These are phyloP conservation scores for Acanthamoeba royreba DNA, from an alignment of 208 protist species.

Conservation along the genomic window DNA sequence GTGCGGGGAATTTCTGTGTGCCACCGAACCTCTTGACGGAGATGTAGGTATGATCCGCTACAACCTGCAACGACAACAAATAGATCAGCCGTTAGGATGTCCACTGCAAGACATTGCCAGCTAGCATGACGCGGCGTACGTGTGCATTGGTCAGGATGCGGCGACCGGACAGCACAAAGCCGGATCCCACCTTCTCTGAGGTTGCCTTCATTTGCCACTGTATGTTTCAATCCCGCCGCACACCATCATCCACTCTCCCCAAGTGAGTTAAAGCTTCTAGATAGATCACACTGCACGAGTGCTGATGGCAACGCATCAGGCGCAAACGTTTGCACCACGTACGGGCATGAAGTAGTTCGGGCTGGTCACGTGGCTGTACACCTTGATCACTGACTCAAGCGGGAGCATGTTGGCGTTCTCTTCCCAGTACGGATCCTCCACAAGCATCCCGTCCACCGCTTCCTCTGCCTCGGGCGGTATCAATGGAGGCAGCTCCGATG, in stretches of 20 bases:
- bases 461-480: background rate
- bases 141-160: constrained; percentile 13
- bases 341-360: constrained; percentile 26
- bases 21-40: constrained; percentile 66
- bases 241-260: no score
- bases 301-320: no score
- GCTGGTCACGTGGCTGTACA: background rate
- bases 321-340: no score
- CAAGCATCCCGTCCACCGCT: no score
- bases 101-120: background rate
- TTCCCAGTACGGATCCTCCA: background rate
- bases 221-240: no score
- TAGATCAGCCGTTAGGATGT: background rate
- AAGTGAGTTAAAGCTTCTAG: no score
- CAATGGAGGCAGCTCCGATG: background rate
- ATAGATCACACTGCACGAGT: no score
- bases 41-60: constrained; percentile 48
- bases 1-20: constrained; percentile 54
- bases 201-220: constrained; percentile 11
- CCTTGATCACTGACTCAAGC: background rate
- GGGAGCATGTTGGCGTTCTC: background rate
- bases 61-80: constrained; percentile 67
- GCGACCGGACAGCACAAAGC: background rate
- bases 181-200: background rate
- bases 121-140: background rate